Conservation (phyloP, 2,329 filamentous ascomycete genomes). For the Trichoderma afroharzianum region DNA sequence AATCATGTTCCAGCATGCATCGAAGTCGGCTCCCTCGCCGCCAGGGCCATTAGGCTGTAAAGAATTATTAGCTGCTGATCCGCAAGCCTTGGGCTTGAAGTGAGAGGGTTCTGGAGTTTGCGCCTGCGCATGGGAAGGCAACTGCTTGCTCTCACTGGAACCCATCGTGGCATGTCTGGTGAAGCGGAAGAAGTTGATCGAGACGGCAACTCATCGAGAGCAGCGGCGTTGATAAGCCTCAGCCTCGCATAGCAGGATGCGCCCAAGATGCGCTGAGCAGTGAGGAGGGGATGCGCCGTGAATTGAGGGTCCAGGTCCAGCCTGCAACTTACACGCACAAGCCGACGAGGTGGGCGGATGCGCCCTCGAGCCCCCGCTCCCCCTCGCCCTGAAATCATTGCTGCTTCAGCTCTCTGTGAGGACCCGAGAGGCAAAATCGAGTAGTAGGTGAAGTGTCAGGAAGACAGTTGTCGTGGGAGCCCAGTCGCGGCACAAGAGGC, state of each 20-base stretch:
- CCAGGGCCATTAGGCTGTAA: constrained; percentile 37
- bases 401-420: background rate
- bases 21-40: constrained; percentile 70
- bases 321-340: constrained; percentile 37
- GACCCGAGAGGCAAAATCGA: background rate
- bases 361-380: constrained; percentile 39
- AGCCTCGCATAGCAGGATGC: background rate
- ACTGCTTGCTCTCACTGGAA: constrained; percentile 1
- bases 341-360: constrained; percentile 43
- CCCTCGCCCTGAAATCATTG: constrained; percentile 50
- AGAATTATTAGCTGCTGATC: constrained; percentile 23
- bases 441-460: background rate
- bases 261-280: background rate
- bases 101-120: background rate
- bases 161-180: background rate
- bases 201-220: background rate
- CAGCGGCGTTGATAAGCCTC: background rate
- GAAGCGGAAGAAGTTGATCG: background rate
- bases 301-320: background rate
- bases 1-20: constrained; percentile 77
- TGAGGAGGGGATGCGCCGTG: background rate
- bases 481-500: background rate
- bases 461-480: background rate
- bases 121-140: background rate
- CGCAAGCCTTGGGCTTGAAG: background rate